phyloP scores from a whole-genome alignment of 1,139 yeast genomes.

The Candida gigantensis region DNA sequence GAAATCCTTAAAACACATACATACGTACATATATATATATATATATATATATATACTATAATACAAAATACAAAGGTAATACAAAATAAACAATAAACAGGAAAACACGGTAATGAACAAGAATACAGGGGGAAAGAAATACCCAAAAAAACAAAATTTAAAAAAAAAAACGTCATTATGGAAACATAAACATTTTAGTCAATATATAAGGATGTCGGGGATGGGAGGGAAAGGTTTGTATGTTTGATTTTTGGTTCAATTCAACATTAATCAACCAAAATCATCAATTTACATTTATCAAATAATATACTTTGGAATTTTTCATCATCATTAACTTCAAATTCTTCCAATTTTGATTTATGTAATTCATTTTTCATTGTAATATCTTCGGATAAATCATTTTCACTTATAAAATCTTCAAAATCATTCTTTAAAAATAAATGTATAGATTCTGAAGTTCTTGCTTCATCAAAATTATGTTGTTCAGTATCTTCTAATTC shows the following conservation, averaged over 20 bases:
- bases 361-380: slow-evolving; percentile 24
- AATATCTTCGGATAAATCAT: slow-evolving; percentile 26
- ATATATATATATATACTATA: too few species aligned
- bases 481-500: slow-evolving; percentile 22
- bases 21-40: too few species aligned
- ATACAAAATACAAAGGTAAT: too few species aligned
- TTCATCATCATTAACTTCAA: slow-evolving; percentile 43
- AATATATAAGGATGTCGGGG: too few species aligned
- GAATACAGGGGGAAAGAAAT: neutral
- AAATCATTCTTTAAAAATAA: slow-evolving; percentile 44
- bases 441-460: slow-evolving; percentile 22
- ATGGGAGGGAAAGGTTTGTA: neutral
- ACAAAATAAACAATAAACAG: too few species aligned
- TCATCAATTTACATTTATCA: slow-evolving; percentile 49
- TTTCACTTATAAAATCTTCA: slow-evolving; percentile 39
- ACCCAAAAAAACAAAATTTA: neutral
- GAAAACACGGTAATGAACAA: too few species aligned
- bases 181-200: too few species aligned
- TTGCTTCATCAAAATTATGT: slow-evolving; percentile 17
- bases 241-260: neutral
- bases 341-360: slow-evolving; percentile 25
- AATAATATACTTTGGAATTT: slow-evolving; percentile 44
- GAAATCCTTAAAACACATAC: too few species aligned
- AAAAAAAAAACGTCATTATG: too few species aligned
- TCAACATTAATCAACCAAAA: slow-evolving; percentile 19